A percentile compares a stretch with the other conserved stretches of the same genome.
phyloP scores from a whole-genome alignment of 139 green algal species.

The Micromonas commoda region DNA sequence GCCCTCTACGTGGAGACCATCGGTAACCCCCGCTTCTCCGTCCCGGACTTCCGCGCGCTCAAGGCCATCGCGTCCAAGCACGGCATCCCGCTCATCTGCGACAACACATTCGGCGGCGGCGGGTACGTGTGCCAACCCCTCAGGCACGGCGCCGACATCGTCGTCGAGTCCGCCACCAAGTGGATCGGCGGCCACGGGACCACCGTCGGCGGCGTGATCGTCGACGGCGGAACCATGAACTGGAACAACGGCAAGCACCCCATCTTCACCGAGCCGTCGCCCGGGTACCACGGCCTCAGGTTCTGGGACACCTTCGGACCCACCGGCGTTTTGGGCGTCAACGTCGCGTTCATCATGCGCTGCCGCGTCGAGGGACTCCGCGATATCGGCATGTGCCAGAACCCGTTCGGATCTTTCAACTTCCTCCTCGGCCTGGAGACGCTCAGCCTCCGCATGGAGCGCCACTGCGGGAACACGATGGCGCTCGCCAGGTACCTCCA shows the following conservation, averaged over 20 bases:
- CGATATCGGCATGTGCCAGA: slow-evolving; percentile 24
- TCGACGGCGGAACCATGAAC: slow-evolving; percentile 30
- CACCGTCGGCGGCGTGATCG: slow-evolving; percentile 27
- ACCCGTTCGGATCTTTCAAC: slow-evolving; percentile 20
- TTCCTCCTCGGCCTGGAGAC: slow-evolving; percentile 27
- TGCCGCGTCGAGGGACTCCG: slow-evolving; percentile 22
- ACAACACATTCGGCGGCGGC: slow-evolving; percentile 30
- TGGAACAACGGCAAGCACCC: slow-evolving; percentile 28
- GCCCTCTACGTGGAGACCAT: slow-evolving; percentile 33
- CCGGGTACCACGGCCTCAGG: slow-evolving; percentile 30
- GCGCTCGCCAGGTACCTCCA: slow-evolving; percentile 21
- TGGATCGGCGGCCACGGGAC: slow-evolving; percentile 35
- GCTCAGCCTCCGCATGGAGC: slow-evolving; percentile 26
- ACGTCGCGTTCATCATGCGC: slow-evolving; percentile 26
- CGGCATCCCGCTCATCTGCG: slow-evolving; percentile 29
- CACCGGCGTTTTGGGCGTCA: slow-evolving; percentile 18
- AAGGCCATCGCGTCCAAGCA: slow-evolving; percentile 24
- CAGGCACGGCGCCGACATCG: slow-evolving; percentile 27
- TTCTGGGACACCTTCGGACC: slow-evolving; percentile 33
- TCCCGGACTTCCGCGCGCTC: slow-evolving; percentile 21
- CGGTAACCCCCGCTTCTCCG: slow-evolving; percentile 26
- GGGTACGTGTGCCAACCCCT: slow-evolving; percentile 33
- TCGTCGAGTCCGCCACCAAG: slow-evolving; percentile 31
- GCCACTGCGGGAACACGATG: slow-evolving; percentile 28
- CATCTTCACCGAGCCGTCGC: slow-evolving; percentile 23